A percentile compares a stretch with the other conserved stretches of the same genome.
phyloP scores from a whole-genome alignment of 2,329 filamentous ascomycete genomes.

The Karstenula rhodostoma region DNA sequence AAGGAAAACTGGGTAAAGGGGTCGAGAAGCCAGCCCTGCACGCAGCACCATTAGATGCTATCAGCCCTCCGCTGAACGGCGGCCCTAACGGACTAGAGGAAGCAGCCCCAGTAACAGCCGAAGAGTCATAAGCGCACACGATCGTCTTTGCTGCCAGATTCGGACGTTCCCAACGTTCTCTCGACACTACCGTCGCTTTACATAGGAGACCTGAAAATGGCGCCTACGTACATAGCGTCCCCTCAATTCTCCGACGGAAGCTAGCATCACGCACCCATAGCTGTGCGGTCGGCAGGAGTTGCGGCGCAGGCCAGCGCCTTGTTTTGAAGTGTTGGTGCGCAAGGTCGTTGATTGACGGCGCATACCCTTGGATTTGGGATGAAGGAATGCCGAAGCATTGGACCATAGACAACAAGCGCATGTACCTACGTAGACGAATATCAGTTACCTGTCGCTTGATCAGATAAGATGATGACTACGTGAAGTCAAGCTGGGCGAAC shows the following conservation, averaged over 20 bases:
- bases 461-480: not conserved
- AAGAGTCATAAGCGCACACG: slow-evolving; percentile 8
- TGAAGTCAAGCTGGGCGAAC: not conserved
- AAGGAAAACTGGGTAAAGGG: slow-evolving; percentile 60
- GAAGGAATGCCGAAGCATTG: slow-evolving; percentile 26
- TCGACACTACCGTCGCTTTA: not conserved
- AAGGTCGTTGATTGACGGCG: slow-evolving; percentile 17
- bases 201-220: slow-evolving; percentile 1
- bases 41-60: slow-evolving; percentile 80
- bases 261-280: not conserved
- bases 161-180: not conserved
- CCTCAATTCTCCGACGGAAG: not conserved
- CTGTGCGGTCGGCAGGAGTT: slow-evolving; percentile 11
- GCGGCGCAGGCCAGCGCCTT: slow-evolving; percentile 2
- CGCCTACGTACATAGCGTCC: slow-evolving; percentile 2
- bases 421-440: slow-evolving; percentile 32
- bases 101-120: slow-evolving; percentile 28
- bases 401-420: slow-evolving; percentile 18
- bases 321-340: slow-evolving; percentile 6
- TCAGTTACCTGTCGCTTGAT: slow-evolving; percentile 13
- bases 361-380: slow-evolving; percentile 25
- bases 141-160: not conserved
- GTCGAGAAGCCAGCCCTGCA: slow-evolving; percentile 81
- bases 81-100: slow-evolving; percentile 33
- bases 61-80: slow-evolving; percentile 53